phyloP scores from a whole-genome alignment of 2,329 filamentous ascomycete species.

The Delphinella strobiligena region DNA sequence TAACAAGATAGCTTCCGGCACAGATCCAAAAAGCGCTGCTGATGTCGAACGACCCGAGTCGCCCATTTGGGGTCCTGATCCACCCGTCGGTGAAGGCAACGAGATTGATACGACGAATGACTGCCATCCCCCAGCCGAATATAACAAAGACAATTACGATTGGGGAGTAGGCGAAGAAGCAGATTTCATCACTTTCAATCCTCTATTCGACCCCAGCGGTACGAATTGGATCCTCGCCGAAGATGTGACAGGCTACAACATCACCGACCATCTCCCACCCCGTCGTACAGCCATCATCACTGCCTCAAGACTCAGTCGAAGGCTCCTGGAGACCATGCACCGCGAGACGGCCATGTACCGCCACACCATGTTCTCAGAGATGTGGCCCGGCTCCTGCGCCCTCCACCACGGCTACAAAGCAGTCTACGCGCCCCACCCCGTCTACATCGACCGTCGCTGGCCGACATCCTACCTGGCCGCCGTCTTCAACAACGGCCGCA shows the following conservation, averaged over 20 bases:
- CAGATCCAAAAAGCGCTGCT: constrained; percentile 26
- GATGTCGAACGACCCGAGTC: constrained; percentile 29
- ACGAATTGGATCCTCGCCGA: constrained; percentile 63
- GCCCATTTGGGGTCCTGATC: constrained; percentile 38
- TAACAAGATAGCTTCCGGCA: constrained; percentile 20
- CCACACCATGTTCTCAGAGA: constrained; percentile 67
- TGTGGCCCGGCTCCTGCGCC: constrained; percentile 61
- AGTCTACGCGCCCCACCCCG: constrained; percentile 50
- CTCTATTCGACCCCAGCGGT: constrained; percentile 58
- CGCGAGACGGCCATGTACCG: constrained; percentile 56
- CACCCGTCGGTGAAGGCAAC: constrained; percentile 28
- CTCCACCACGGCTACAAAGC: constrained; percentile 69
- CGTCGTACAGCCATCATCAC: constrained; percentile 62
- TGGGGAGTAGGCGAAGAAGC: constrained; percentile 63
- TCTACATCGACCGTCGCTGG: constrained; percentile 46
- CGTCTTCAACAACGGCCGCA: constrained; percentile 44
- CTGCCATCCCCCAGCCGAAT: constrained; percentile 42
- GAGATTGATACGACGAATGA: constrained; percentile 40
- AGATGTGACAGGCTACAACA: constrained; percentile 59
- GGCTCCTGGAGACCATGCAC: constrained; percentile 61
- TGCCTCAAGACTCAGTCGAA: constrained; percentile 53
- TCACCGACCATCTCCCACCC: constrained; percentile 42
- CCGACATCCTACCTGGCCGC: constrained; percentile 41
- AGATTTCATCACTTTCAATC: constrained; percentile 67
- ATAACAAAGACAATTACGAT: constrained; percentile 41